Evolutionary conservation across 129 eudicot species (phyloP).

Genomic region (Gnaphalium uliginosum): DNA sequence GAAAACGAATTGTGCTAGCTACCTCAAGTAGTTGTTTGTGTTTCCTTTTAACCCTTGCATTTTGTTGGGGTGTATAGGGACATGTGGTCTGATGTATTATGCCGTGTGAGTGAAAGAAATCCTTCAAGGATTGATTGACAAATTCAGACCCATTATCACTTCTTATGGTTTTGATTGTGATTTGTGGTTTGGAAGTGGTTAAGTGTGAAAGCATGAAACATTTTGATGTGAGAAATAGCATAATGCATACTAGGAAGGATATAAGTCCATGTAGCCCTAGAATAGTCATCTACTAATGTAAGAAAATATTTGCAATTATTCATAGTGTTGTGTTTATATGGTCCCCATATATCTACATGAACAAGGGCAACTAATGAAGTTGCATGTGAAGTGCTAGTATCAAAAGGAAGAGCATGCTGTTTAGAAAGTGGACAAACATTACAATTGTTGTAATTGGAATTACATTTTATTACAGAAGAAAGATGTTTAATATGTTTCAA

Average conservation of each 20-base stretch:
- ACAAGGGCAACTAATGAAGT: not conserved
- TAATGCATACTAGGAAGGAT: not conserved
- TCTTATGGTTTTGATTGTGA: not conserved
- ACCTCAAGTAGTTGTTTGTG: too few species aligned
- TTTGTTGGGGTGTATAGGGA: not conserved
- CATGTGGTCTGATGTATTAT: not conserved
- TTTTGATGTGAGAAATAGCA: not conserved
- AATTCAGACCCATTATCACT: not conserved
- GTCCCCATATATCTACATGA: not conserved
- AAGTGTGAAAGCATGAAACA: not conserved
- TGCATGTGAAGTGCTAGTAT: not conserved
- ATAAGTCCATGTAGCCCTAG: not conserved
- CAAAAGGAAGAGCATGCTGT: not conserved
- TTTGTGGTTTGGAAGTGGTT: not conserved
- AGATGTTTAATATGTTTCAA: not conserved
- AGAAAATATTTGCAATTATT: not conserved
- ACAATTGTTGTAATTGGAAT: not conserved
- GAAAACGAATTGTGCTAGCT: too few species aligned
- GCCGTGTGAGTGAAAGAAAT: not conserved
- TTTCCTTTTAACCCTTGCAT: too few species aligned
- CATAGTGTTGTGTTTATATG: not conserved
- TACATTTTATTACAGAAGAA: not conserved
- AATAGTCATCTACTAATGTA: not conserved
- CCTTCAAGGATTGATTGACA: not conserved
- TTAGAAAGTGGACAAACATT: too few species aligned